Percentiles rank a stretch among this genome's conserved stretches.
Conservation (phyloP, 2,329 filamentous ascomycete genomes). For the Cladobotryum mycophilum region DNA sequence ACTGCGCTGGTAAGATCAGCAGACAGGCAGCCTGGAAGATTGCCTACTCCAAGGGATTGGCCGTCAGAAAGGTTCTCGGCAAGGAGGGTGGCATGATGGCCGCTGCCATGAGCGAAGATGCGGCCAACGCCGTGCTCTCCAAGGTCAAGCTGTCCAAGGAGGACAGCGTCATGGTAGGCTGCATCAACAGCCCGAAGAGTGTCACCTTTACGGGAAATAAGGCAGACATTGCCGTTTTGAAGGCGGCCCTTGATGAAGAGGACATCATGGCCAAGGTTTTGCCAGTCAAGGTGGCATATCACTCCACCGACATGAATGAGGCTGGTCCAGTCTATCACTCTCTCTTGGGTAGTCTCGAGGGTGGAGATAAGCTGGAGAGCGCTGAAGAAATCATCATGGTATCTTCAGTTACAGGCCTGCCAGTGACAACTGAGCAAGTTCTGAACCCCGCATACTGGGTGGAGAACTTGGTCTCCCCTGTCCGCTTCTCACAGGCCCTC, state of each 20-base stretch:
- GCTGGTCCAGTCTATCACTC: background rate
- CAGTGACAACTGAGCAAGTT: too few species aligned
- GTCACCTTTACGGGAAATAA: constrained; percentile 24
- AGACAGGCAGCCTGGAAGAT: constrained; percentile 16
- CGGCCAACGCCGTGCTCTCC: background rate
- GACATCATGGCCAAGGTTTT: constrained; percentile 21
- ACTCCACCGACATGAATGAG: constrained; percentile 13
- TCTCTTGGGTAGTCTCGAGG: background rate
- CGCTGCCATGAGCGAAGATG: background rate
- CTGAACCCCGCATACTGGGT: too few species aligned
- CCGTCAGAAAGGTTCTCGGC: background rate
- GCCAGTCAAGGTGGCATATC: constrained; percentile 21
- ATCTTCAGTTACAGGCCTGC: too few species aligned
- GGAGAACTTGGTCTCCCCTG: too few species aligned
- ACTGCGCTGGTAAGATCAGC: constrained; percentile 37
- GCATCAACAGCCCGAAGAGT: constrained; percentile 22
- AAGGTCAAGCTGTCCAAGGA: background rate
- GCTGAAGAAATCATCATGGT: too few species aligned
- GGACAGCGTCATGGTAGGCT: constrained; percentile 27
- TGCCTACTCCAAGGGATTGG: constrained; percentile 1
- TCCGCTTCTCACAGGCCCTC: too few species aligned
- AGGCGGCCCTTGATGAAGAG: constrained; percentile 14
- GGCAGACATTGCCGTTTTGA: constrained; percentile 19
- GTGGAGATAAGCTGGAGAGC: too few species aligned
- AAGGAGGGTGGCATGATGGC: constrained; percentile 1